A percentile compares a stretch with the other conserved stretches of the same genome.
phyloP scores from a whole-genome alignment of 768 basidiomycete genomes.

The Trametes coccinea region DNA sequence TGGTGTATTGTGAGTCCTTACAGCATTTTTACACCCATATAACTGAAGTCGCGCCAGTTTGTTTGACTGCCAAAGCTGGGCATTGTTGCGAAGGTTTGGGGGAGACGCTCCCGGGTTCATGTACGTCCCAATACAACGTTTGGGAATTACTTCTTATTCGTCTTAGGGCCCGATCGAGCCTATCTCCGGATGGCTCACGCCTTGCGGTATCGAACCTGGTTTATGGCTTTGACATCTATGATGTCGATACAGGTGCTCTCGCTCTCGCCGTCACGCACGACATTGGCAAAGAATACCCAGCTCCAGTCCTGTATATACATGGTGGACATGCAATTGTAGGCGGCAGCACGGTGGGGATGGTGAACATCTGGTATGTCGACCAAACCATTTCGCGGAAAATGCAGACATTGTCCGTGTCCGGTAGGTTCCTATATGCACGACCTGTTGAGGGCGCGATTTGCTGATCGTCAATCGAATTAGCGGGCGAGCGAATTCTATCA shows the following conservation, averaged over 20 bases:
- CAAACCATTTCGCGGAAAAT: neutral
- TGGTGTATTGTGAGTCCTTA: neutral
- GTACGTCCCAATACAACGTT: too few relatives aligned
- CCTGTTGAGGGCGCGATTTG: neutral
- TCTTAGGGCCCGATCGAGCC: neutral
- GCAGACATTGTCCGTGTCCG: neutral
- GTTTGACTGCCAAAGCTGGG: neutral
- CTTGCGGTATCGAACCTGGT: neutral
- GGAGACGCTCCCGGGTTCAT: neutral
- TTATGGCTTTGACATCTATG: slow-evolving; percentile 1
- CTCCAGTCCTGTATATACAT: neutral
- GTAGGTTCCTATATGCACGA: neutral
- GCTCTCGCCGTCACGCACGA: neutral
- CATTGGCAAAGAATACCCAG: neutral
- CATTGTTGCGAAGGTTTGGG: neutral
- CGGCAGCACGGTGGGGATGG: neutral
- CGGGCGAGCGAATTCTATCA: neutral
- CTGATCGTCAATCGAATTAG: neutral
- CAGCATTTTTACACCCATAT: too few relatives aligned
- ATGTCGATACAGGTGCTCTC: neutral
- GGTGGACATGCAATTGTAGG: neutral
- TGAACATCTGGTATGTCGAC: neutral
- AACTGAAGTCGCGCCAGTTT: too few relatives aligned
- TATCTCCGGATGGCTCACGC: neutral
- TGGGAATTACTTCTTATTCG: too few relatives aligned